These are phyloP conservation scores for Psilocybe sp. DNA, from an alignment of 768 basidiomycete species.

Conservation along the genomic window DNA sequence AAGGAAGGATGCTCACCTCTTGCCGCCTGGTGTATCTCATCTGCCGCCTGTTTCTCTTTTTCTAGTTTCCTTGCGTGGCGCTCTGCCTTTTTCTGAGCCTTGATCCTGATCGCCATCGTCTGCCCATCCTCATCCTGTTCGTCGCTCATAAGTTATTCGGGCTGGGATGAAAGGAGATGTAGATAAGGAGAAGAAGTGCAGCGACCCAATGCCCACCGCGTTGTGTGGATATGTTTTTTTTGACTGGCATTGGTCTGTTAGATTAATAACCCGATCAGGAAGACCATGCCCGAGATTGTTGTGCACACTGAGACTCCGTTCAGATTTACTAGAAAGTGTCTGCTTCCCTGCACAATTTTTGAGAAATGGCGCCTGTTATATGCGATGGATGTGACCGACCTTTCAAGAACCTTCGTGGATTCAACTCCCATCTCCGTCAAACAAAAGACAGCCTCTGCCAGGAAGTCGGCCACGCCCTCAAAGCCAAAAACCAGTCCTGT, in stretches of 20 bases:
- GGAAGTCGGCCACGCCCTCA: neutral
- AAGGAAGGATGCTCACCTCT: no score
- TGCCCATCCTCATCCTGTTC: neutral
- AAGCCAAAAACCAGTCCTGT: neutral
- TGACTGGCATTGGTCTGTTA: no score
- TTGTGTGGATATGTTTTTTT: no score
- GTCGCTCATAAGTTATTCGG: neutral
- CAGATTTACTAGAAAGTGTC: no score
- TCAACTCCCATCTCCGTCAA: constrained; percentile 1
- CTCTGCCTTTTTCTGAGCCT: neutral
- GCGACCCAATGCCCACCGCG: no score
- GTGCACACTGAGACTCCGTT: no score
- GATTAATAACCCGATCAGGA: no score
- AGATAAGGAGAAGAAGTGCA: no score
- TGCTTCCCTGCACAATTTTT: no score
- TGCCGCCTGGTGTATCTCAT: neutral
- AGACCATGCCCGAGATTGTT: no score
- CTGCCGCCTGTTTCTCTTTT: neutral
- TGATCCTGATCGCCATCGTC: neutral
- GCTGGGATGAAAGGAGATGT: no score
- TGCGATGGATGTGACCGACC: neutral
- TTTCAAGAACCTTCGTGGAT: neutral
- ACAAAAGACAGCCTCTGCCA: constrained; percentile 1
- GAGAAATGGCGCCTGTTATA: no score
- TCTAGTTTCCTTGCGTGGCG: neutral